Conservation (phyloP, 139 green algal genomes). For the Limnomonas spitsbergensis region DNA sequence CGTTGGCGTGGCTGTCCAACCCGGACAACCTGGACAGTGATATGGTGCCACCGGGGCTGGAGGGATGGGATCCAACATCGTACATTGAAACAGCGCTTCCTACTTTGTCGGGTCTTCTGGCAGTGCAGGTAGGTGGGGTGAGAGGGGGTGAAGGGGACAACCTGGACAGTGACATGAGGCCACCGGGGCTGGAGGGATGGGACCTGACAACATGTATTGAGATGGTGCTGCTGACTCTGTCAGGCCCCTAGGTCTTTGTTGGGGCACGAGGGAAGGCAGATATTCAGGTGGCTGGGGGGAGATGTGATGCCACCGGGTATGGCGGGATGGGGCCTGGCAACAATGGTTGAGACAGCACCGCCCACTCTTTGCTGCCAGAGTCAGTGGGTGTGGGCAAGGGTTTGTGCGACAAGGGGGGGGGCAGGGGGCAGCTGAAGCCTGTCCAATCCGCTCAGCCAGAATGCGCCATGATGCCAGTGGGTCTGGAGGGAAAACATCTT, state of each 20-base stretch:
- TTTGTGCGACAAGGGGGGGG: no score
- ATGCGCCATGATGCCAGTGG: no score
- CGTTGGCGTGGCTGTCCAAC: slow-evolving; percentile 7
- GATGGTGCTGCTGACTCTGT: background rate
- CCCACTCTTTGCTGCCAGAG: no score
- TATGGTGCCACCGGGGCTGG: slow-evolving; percentile 60
- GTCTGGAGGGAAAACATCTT: no score
- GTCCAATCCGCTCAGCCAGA: no score
- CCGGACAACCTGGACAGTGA: slow-evolving; percentile 10
- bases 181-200: slow-evolving; percentile 65
- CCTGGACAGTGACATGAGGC: slow-evolving; percentile 29
- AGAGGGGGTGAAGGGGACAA: no score
- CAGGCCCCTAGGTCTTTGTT: background rate
- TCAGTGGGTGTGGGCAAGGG: no score
- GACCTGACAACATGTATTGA: slow-evolving; percentile 76
- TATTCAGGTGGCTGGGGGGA: no score
- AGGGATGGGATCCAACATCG: slow-evolving; percentile 66
- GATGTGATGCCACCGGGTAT: no score
- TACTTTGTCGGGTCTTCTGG: background rate
- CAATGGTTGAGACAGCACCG: no score
- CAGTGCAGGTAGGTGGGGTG: background rate
- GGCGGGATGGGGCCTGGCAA: no score
- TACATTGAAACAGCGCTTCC: slow-evolving; percentile 53
- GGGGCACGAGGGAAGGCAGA: background rate
- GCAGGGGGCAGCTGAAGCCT: no score